Base-by-base conservation (phyloP, 2,329 filamentous ascomycete species). In the Aspergillus hiratsukae region DNA sequence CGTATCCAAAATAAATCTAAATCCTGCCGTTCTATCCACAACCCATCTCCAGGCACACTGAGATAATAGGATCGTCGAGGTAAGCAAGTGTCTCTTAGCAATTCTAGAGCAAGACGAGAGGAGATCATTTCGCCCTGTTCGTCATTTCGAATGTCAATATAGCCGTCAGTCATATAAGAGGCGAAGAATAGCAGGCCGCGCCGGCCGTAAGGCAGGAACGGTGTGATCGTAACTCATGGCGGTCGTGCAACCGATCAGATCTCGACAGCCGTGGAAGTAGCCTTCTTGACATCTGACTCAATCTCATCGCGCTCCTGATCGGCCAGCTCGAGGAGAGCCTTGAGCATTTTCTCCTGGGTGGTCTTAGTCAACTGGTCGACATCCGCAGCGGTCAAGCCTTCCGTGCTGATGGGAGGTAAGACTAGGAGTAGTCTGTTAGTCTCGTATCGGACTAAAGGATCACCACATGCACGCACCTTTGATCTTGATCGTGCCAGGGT, bases 371-470 rank as follows among this genome's bases (percentile, higher is more conserved):
- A 78, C 57, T 83, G 82, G 63, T 94, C 88, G 53, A 96, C 90
- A 71, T 96, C 91, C 52, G 86, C 85, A 25, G 87, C 59, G 19
- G 84, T 89, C 61, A 95, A 81, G 53, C 84, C 85, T 61, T 83
- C 81, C 10, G 91, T 97, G 50, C 85, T 80, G 59, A 97, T 91
- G 2, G 91, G 90, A 66, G 89, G 84, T 53, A 96, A 79, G 23
- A 96, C 90, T 90, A 60, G 59, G 54, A 11, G 4, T 9, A n/a
- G 37, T 49, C 8, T 60, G 57, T 63, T 40, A 54, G 31, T 8
- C 27, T n/a, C 9, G 21, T 21, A 41, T 14, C 7, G 52, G 55
- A 45, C 10, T 17, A 41, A 21, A 51, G 5, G 8, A 23, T 14
- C 19, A 27, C 17, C 19, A 51, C 54, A 43, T 58, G 35, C 43